Evolutionary conservation across 108 stramenopile species (phyloP), one percentile per base, ranked within the genome.

Genomic region (Nitzschia inconspicua): DNA sequence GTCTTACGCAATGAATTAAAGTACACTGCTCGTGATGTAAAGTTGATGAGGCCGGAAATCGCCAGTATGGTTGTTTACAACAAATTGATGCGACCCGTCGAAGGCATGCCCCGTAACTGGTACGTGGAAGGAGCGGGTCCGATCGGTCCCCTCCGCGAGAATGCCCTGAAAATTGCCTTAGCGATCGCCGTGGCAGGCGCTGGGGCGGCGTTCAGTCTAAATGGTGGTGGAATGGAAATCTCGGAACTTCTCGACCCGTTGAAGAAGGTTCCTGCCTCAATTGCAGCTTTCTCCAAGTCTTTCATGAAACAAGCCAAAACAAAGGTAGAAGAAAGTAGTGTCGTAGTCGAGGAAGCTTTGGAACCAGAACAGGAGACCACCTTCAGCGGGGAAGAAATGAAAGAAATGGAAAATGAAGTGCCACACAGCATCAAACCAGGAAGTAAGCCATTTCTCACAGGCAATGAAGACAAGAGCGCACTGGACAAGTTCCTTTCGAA

Each of bases 41-140:
- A 53, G 23, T 18, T 4, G 18, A 61, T 79, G 53, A 60, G 61
- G 27, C 78, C 78, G 30, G 68, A 65, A 19, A 62, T 74, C 36
- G 78, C 78, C 0, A 20, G 27, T 0, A 42, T 61, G 24, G 40
- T 74, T 0, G 44, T 64, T 28, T 24, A 63, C 0, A 70, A 74
- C 10, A 46, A 63, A 51, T 28, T 74, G 23, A 52, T 22, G 25
- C 32, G 62, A 36, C 78, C 78, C 0, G 18, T 29, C 0, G 78
- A 79, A 44, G 78, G 78, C 4, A 65, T 79, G 50, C 78, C 73
- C 0, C 1, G 2, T 0, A 60, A 63, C 42, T 79, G 78, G 77
- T 73, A 60, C 44, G 16, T 44, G 18, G 25, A 36, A 34, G 44
- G 0, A 18, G 30, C 32, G 14, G 39, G 14, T 43, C 36, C 35